Evolutionary conservation across 1,139 yeast species (phyloP).

Genomic region (Sugiyamaella xylanicola): DNA sequence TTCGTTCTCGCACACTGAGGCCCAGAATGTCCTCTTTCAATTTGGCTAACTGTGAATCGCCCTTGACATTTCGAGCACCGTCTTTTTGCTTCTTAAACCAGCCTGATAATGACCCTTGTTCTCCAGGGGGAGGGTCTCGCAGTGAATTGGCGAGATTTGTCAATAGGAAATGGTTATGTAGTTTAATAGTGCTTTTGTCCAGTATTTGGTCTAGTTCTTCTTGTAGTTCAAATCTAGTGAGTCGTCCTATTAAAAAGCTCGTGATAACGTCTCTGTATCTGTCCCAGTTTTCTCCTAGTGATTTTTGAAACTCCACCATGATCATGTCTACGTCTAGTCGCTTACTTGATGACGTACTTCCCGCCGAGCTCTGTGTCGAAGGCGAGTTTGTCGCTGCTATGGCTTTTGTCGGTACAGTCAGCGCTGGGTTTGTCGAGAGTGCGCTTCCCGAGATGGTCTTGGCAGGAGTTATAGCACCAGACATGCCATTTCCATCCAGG

Average conservation of each 20-base stretch:
- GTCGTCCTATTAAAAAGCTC: constrained; percentile 59
- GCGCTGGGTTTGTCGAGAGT: constrained; percentile 7
- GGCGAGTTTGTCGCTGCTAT: constrained; percentile 3
- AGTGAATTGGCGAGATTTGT: constrained; percentile 84
- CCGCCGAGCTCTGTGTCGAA: constrained; percentile 10
- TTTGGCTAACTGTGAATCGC: constrained; percentile 66
- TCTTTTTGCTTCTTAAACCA: constrained; percentile 52
- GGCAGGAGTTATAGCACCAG: constrained; percentile 17
- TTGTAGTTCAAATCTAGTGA: constrained; percentile 75
- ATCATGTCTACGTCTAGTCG: constrained; percentile 72
- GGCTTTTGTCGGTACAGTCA: neutral
- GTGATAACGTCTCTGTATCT: constrained; percentile 79
- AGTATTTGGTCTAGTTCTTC: constrained; percentile 57
- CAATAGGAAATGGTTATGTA: constrained; percentile 81
- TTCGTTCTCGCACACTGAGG: constrained; percentile 79
- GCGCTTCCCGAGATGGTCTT: constrained; percentile 17
- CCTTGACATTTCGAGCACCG: constrained; percentile 35
- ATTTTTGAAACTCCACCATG: constrained; percentile 70
- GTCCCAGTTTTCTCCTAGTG: constrained; percentile 80
- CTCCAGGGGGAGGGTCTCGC: constrained; percentile 66
- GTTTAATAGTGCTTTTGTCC: constrained; percentile 52
- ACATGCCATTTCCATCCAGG: constrained; percentile 1
- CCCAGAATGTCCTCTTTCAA: constrained; percentile 87
- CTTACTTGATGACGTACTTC: constrained; percentile 26
- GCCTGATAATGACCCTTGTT: constrained; percentile 47